Evolutionary conservation across 1,284 basidiomycete species (phyloP).

Genomic region (Ganoderma resinaceum): DNA sequence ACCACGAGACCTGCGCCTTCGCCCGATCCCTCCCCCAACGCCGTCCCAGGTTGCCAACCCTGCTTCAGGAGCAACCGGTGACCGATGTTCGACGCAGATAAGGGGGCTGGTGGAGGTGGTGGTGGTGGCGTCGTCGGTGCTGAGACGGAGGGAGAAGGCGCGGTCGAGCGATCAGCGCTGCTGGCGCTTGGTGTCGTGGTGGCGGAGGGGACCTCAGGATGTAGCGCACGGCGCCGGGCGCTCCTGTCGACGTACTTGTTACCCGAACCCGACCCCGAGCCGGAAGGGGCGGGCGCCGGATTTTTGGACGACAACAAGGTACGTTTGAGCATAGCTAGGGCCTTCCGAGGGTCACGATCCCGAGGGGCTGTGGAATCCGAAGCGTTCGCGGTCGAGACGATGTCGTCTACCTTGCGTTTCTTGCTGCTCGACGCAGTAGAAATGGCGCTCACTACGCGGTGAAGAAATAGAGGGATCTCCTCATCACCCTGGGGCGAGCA

Average conservation of each 20-base stretch:
- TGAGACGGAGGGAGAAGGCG: slow-evolving; percentile 37
- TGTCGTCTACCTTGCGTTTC: slow-evolving; percentile 45
- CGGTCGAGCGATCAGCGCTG: slow-evolving; percentile 46
- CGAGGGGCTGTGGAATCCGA: slow-evolving; percentile 3
- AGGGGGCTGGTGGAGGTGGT: slow-evolving; percentile 24
- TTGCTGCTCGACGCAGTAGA: slow-evolving; percentile 22
- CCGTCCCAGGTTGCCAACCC: slow-evolving; percentile 75
- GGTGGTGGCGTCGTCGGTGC: slow-evolving; percentile 22
- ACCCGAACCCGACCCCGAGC: background rate
- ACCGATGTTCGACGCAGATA: slow-evolving; percentile 62
- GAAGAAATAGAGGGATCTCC: slow-evolving; percentile 67
- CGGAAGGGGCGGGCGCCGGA: slow-evolving; percentile 19
- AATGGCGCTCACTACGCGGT: slow-evolving; percentile 38
- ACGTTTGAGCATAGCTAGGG: slow-evolving; percentile 67
- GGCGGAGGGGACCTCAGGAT: slow-evolving; percentile 44
- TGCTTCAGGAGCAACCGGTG: slow-evolving; percentile 72
- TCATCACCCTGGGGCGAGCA: slow-evolving; percentile 58
- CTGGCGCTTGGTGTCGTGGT: slow-evolving; percentile 5
- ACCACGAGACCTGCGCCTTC: slow-evolving; percentile 52
- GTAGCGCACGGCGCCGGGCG: slow-evolving; percentile 66
- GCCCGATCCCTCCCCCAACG: slow-evolving; percentile 52
- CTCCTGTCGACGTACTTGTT: slow-evolving; percentile 67
- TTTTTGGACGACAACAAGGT: slow-evolving; percentile 59
- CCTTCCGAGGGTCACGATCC: slow-evolving; percentile 59
- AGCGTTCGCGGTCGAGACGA: background rate